phyloP scores from a whole-genome alignment of 768 basidiomycete species.

The Lanmaoa pseudosensibilis region DNA sequence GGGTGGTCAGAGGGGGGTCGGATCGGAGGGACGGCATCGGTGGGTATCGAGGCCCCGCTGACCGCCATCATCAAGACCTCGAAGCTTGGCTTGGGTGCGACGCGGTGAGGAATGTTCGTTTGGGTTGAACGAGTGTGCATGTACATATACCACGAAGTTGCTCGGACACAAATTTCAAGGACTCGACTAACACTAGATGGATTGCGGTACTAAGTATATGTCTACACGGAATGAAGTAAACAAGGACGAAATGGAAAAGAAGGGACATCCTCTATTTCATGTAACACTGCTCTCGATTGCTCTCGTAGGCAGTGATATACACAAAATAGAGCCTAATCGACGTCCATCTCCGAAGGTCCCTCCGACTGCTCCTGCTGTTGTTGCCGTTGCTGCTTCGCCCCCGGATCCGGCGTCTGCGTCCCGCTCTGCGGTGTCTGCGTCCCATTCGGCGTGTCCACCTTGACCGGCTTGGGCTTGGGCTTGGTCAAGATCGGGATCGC shows the following conservation, averaged over 20 bases:
- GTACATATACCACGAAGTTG: no score
- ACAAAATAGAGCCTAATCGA: constrained; percentile 57
- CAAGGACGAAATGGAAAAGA: not conserved
- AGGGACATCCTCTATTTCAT: not conserved
- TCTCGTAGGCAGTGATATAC: no score
- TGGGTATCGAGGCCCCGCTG: constrained; percentile 73
- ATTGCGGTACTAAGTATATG: constrained; percentile 15
- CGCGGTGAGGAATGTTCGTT: constrained; percentile 5
- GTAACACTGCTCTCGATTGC: not conserved
- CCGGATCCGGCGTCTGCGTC: constrained; percentile 54
- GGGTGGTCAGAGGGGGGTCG: constrained; percentile 84
- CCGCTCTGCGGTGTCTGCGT: constrained; percentile 74
- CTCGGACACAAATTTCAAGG: not conserved
- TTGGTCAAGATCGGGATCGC: constrained; percentile 86
- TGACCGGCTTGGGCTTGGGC: constrained; percentile 86
- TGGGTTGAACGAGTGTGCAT: not conserved
- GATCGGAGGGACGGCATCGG: constrained; percentile 60
- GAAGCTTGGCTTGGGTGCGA: constrained; percentile 81
- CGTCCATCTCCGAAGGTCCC: constrained; percentile 77
- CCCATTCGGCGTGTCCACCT: constrained; percentile 50
- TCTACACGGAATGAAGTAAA: constrained; percentile 1
- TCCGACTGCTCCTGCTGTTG: constrained; percentile 33
- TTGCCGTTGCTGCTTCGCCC: constrained; percentile 32
- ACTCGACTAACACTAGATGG: constrained; percentile 3
- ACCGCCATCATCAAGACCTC: constrained; percentile 85